A percentile compares a stretch with the other conserved stretches of the same genome.
Evolutionary conservation across 495 filamentous ascomycete genomes (phyloP).

Genomic region (Penicillium simplicissimum): DNA sequence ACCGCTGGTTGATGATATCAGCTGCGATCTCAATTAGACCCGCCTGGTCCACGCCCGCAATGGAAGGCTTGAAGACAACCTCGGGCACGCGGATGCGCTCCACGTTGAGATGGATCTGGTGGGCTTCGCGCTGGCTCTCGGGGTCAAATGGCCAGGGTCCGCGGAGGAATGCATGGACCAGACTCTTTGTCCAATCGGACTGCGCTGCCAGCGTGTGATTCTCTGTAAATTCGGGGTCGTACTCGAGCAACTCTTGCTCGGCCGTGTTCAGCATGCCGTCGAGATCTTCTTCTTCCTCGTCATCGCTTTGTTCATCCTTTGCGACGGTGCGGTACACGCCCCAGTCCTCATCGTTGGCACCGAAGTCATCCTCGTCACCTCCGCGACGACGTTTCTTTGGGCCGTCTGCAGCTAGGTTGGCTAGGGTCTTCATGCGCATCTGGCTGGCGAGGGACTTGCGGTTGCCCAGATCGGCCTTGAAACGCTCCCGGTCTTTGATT

Average conservation of each 20-base stretch:
- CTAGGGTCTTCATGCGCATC: conserved; percentile 97
- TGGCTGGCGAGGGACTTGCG: conserved; percentile 94
- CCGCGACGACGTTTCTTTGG: conserved; percentile 83
- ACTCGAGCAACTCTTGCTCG: conserved; percentile 80
- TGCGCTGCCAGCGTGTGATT: conserved; percentile 89
- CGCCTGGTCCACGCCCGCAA: conserved; percentile 93
- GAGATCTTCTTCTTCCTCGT: conserved; percentile 85
- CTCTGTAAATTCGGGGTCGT: conserved; percentile 86
- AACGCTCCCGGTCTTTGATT: conserved; percentile 89
- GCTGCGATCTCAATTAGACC: conserved; percentile 87
- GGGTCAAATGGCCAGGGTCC: conserved; percentile 85
- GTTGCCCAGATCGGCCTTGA: conserved; percentile 91
- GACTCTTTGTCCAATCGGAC: conserved; percentile 87
- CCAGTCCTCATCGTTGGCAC: conserved; percentile 97
- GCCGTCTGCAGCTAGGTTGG: conserved; percentile 89
- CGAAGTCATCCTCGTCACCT: conserved; percentile 85
- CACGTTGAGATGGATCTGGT: conserved; percentile 93
- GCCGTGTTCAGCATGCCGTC: conserved; percentile 66
- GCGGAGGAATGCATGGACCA: conserved; percentile 84
- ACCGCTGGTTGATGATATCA: conserved; percentile 78
- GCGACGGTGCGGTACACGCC: conserved; percentile 91
- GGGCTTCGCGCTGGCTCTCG: conserved; percentile 73
- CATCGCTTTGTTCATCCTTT: conserved; percentile 71
- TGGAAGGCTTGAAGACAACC: conserved; percentile 91
- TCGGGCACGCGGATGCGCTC: conserved; percentile 96